These are phyloP conservation scores for Pythium grandisporangium DNA, from an alignment of 352 stramenopile genomes.

Conservation along the genomic window DNA sequence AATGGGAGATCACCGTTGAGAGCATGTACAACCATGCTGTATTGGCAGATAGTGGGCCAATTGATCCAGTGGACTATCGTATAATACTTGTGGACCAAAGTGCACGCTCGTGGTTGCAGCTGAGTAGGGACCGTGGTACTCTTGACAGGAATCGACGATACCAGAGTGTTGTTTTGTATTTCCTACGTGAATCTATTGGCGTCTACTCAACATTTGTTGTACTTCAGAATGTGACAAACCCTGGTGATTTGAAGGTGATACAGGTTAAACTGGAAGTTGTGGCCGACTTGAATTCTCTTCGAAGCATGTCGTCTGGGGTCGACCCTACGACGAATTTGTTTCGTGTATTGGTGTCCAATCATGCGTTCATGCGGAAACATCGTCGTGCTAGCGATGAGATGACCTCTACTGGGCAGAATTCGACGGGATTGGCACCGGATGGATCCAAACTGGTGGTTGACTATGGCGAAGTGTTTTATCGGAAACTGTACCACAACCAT, in stretches of 20 bases:
- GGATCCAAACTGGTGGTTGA: conserved; percentile 46
- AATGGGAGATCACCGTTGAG: conserved; percentile 87
- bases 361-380: conserved; percentile 42
- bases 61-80: conserved; percentile 69
- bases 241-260: conserved; percentile 81
- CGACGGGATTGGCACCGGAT: neutral
- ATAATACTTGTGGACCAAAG: conserved; percentile 66
- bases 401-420: neutral
- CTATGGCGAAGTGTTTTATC: conserved; percentile 82
- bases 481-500: conserved; percentile 87
- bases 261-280: conserved; percentile 82
- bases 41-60: conserved; percentile 13
- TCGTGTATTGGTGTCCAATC: conserved; percentile 78
- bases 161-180: conserved; percentile 80
- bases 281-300: conserved; percentile 74
- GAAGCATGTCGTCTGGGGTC: conserved; percentile 67
- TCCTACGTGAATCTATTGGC: conserved; percentile 67
- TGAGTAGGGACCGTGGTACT: conserved; percentile 73
- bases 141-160: conserved; percentile 64
- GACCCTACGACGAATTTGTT: conserved; percentile 72
- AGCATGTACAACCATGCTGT: conserved; percentile 40
- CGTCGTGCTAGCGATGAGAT: conserved; percentile 56
- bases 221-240: conserved; percentile 75
- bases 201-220: conserved; percentile 84
- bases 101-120: conserved; percentile 67